Evolutionary conservation across 106 monocot genomes (phyloP), one percentile per base, ranked within the genome.

Genomic region (Iris macrosiphon): DNA sequence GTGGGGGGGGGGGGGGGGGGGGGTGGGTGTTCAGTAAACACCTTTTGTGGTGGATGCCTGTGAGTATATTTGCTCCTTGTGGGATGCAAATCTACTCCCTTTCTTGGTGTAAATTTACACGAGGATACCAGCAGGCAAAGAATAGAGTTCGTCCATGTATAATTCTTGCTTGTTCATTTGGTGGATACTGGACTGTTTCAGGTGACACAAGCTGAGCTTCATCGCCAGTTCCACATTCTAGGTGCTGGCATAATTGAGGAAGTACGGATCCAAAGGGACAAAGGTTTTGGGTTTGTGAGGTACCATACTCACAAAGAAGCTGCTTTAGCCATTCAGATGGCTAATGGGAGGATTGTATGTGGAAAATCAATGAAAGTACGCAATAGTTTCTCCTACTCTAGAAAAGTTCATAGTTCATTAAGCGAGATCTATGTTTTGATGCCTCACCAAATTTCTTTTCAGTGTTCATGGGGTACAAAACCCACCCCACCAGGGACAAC

Each of bases 251-350:
- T 52, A 0, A 76, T 88, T 29, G 88, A 83, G 53, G 88, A 88
- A 55, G 75, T 88, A 0, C 79, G 88, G 13, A 71, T 88, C 38
- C 88, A 88, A 32, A 72, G 79, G 48, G 88, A 88, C 6, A 88
- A 83, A 70, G 88, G 88, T 49, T 88, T 88, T 79, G 88, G 88
- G 4, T 88, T 88, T 77, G 83, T 88, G 25, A 72, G 88, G 52
- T 88, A 73, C 37, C 63, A 61, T 25, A 73, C 60, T 35, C 88
- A 88, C 64, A 65, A 69, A 16, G 79, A 83, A 76, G 88, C 83
- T 42, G 83, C 83, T 42, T 41, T 76, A 29, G 88, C 88, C 31
- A 88, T 88, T 66, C 75, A 79, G 65, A 60, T 79, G 63, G 88
- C 63, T 11, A 88, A 88, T 69, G 88, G 78, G 54, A 72, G 65